These are phyloP conservation scores for Talaromyces pinophilus DNA, from an alignment of 2,329 filamentous ascomycete genomes.

Conservation along the genomic window DNA sequence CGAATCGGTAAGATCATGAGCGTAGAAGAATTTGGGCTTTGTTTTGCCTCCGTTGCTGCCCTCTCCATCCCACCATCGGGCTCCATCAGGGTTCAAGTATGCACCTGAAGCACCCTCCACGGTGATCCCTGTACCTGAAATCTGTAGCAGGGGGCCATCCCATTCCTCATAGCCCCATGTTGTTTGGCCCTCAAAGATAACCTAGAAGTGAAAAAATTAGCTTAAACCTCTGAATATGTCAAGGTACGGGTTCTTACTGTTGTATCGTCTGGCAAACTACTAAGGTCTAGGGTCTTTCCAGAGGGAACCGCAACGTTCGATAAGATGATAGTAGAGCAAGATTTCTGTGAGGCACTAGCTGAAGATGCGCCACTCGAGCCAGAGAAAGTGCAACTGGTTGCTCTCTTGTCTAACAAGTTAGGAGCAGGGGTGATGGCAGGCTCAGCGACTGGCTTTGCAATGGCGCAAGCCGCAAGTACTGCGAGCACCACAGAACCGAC, in stretches of 20 bases:
- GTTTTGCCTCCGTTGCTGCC: slow-evolving; percentile 59
- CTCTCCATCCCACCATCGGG: slow-evolving; percentile 62
- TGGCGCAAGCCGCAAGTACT: background rate
- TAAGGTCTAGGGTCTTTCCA: slow-evolving; percentile 39
- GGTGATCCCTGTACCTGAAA: slow-evolving; percentile 59
- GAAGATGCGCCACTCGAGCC: slow-evolving; percentile 26
- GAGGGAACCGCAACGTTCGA: slow-evolving; percentile 39
- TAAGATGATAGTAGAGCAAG: slow-evolving; percentile 39
- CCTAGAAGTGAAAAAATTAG: slow-evolving; percentile 30
- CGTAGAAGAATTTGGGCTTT: slow-evolving; percentile 66
- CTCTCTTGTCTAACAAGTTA: slow-evolving; percentile 10
- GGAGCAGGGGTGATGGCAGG: slow-evolving; percentile 12
- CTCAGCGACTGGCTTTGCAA: slow-evolving; percentile 14
- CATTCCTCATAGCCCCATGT: slow-evolving; percentile 68
- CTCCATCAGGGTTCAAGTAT: slow-evolving; percentile 59
- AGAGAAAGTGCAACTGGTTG: slow-evolving; percentile 31
- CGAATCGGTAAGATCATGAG: slow-evolving; percentile 36
- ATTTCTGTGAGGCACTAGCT: slow-evolving; percentile 31
- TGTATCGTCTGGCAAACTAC: slow-evolving; percentile 34
- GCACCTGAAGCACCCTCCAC: slow-evolving; percentile 56
- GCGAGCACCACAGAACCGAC: background rate
- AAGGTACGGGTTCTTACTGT: slow-evolving; percentile 24
- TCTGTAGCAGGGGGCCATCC: slow-evolving; percentile 63
- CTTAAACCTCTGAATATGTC: background rate
- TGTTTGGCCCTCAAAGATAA: slow-evolving; percentile 66